Evolutionary conservation across 1,284 basidiomycete genomes (phyloP).

Genomic region (Peniophora sp.): DNA sequence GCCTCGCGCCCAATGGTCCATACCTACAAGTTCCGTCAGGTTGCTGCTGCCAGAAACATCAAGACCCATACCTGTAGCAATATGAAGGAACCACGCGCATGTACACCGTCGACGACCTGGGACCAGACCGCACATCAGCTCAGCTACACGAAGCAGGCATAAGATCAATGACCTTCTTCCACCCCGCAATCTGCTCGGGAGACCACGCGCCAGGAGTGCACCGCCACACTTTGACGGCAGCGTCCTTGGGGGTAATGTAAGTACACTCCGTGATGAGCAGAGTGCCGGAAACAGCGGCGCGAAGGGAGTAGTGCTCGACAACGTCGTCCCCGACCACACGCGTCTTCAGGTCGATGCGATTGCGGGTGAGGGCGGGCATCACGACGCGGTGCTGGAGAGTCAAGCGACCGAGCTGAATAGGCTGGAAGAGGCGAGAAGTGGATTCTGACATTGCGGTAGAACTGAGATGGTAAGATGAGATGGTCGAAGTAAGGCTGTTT

Average conservation of each 20-base stretch:
- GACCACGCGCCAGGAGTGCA: slow-evolving; percentile 17
- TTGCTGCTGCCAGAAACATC: too few species aligned
- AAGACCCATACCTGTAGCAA: slow-evolving; percentile 38
- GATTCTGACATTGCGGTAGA: not conserved
- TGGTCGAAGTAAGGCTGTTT: too few species aligned
- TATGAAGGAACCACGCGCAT: slow-evolving; percentile 28
- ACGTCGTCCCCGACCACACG: slow-evolving; percentile 12
- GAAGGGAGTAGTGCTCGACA: slow-evolving; percentile 10
- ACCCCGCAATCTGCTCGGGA: slow-evolving; percentile 1
- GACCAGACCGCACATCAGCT: not conserved
- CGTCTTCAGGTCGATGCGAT: slow-evolving; percentile 16
- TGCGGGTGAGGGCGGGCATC: slow-evolving; percentile 26
- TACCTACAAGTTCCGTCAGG: slow-evolving; percentile 25
- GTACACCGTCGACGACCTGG: slow-evolving; percentile 26
- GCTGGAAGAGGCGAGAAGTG: slow-evolving; percentile 16
- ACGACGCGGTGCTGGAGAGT: slow-evolving; percentile 21
- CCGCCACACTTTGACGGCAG: slow-evolving; percentile 9
- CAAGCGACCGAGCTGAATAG: slow-evolving; percentile 19
- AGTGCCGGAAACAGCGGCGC: slow-evolving; percentile 17
- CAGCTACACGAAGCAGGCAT: not conserved
- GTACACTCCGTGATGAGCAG: slow-evolving; percentile 25
- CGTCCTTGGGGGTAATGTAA: slow-evolving; percentile 14
- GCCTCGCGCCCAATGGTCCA: slow-evolving; percentile 34
- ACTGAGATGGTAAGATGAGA: too few species aligned
- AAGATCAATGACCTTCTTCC: not conserved